Evolutionary conservation across 768 basidiomycete species (phyloP).

Genomic region (Mycena vulgaris): DNA sequence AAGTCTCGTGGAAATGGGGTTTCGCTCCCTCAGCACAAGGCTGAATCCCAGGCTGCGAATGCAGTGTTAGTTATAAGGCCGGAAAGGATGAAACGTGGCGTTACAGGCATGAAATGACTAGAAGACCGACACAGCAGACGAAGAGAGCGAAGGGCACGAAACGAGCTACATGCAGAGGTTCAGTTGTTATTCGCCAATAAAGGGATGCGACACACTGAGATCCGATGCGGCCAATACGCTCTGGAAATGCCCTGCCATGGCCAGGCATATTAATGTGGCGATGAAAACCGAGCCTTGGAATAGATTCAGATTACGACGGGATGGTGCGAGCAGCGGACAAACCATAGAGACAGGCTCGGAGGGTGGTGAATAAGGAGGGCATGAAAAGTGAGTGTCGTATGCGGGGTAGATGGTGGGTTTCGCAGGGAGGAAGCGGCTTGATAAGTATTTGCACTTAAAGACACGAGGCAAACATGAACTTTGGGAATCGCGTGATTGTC

Average conservation of each 20-base stretch:
- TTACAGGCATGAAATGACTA: conserved; percentile 79
- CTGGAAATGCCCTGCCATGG: conserved; percentile 86
- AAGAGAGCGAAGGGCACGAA: conserved; percentile 91
- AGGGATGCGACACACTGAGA: conserved; percentile 71
- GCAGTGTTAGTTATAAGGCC: conserved; percentile 3
- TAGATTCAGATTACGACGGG: conserved; percentile 17
- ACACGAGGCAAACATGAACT: conserved; percentile 42
- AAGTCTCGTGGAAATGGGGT: conserved; percentile 84
- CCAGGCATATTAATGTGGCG: conserved; percentile 86
- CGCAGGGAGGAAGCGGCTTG: conserved; percentile 25
- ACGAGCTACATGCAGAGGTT: conserved; percentile 68
- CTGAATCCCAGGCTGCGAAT: conserved; percentile 75
- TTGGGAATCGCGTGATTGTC: conserved; percentile 29
- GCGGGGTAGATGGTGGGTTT: conserved; percentile 36
- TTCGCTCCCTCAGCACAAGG: conserved; percentile 73
- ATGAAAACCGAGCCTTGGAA: conserved; percentile 72
- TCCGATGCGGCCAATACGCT: conserved; percentile 79
- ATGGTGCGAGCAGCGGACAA: conserved; percentile 33
- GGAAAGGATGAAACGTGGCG: conserved; percentile 38
- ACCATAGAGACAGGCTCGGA: conserved; percentile 81
- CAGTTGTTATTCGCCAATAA: conserved; percentile 23
- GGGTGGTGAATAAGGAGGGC: conserved; percentile 81
- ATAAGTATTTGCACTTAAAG: conserved; percentile 29
- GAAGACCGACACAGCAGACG: conserved; percentile 78
- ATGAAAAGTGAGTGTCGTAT: conserved; percentile 53